Evolutionary conservation across 2,329 filamentous ascomycete species (phyloP), one percentile per base, ranked within the genome.

Genomic region (Trichoderma citrinoviride): DNA sequence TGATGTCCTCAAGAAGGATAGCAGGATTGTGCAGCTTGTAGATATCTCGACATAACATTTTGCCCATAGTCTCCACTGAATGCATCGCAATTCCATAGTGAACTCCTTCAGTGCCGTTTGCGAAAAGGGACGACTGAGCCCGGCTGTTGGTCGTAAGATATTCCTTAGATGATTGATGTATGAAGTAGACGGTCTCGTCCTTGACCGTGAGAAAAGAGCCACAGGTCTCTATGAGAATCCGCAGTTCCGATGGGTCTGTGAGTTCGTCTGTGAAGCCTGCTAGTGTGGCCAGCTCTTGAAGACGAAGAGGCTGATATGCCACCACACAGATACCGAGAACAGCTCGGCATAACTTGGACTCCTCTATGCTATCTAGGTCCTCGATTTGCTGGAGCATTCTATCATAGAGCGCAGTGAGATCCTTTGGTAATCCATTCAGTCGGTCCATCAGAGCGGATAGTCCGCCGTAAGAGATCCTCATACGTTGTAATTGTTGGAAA

Each of bases 161-260:
- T 3, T 81, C 78, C 66, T 80, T 79, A 1, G 77, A 79, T 6
- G 78, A 81, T 57, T 80, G 74, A 66, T 82, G 78, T 1, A 82
- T 71, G 66, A 80, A 75, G 61, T 71, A 77, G 8, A 81, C 65
- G 0, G 29, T 70, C 2, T 52, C 61, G 4, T 76, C 63, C 37
- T 70, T 70, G 50, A 78, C 17, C 1, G 72, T 77, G 1, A 81
- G 70, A 54, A 81, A 79, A 12, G 76, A 81, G 37, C 78, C 76
- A 66, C 77, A 82, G 17, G 52, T 50, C 2, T 53, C 14, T 3
- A 52, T 17, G 5, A 61, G n/a, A 14, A 8, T 57, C n/a, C 46
- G 40, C 40, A 57, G 4, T 2, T 6, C 12, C 2, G 15, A 17
- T 8, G n/a, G 17, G 3, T 21, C 12, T 3, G 25, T 33, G n/a